phyloP scores from a whole-genome alignment of 2,329 filamentous ascomycete species.

The Curvularia spicifera region DNA sequence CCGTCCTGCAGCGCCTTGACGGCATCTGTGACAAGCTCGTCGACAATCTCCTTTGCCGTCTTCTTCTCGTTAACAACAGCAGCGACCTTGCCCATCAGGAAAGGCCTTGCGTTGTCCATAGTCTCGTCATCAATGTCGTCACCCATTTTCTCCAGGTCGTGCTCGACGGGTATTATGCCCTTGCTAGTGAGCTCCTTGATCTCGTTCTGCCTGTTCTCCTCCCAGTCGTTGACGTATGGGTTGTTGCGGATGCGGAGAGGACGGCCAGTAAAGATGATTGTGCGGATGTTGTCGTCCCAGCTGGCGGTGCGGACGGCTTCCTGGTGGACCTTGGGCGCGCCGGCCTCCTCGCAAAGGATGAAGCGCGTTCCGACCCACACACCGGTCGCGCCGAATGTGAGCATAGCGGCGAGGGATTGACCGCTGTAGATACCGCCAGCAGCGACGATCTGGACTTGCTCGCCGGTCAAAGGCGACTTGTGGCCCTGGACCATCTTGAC shows the following conservation, averaged over 20 bases:
- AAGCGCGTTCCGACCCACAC: constrained; percentile 99
- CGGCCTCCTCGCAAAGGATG: constrained; percentile 91
- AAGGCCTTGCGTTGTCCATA: constrained; percentile 89
- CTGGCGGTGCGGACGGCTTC: constrained; percentile 90
- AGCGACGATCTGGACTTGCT: constrained; percentile 88
- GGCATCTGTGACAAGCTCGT: constrained; percentile 89
- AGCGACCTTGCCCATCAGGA: constrained; percentile 95
- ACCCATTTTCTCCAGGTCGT: constrained; percentile 85
- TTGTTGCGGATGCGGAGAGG: constrained; percentile 94
- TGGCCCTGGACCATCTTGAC: constrained; percentile 79
- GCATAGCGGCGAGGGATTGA: constrained; percentile 82
- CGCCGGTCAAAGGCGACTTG: constrained; percentile 85
- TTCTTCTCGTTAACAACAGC: constrained; percentile 94
- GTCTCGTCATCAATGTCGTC: constrained; percentile 75
- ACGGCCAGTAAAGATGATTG: constrained; percentile 97
- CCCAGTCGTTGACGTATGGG: constrained; percentile 94
- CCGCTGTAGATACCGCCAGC: constrained; percentile 95
- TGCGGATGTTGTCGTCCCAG: constrained; percentile 95
- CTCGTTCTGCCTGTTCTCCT: constrained; percentile 85
- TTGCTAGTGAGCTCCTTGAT: constrained; percentile 90
- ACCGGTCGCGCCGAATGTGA: constrained; percentile 89
- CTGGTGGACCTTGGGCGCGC: constrained; percentile 91
- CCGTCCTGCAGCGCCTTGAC: constrained; percentile 72
- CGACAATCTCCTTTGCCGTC: constrained; percentile 87
- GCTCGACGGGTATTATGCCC: constrained; percentile 91